Evolutionary conservation across 441 rosid species (phyloP).

Genomic region (Erodium chrysanthum): DNA sequence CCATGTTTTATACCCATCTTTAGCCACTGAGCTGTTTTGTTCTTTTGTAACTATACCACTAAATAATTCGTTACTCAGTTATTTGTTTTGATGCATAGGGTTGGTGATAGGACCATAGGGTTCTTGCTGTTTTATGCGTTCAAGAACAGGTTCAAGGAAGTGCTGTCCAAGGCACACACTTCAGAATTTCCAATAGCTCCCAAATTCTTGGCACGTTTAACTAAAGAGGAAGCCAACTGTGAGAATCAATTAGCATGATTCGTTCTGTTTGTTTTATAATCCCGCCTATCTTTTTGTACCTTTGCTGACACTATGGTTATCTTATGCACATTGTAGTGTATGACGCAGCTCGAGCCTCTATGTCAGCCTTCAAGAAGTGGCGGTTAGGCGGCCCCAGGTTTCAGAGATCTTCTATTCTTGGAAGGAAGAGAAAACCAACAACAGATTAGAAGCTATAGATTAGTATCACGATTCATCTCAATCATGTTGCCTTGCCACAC

Average conservation of each 20-base stretch:
- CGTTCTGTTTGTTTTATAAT: background rate
- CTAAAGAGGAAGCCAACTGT: constrained; percentile 58
- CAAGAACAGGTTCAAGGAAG: constrained; percentile 59
- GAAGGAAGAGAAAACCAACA: constrained; percentile 52
- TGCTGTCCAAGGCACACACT: constrained; percentile 64
- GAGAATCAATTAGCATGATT: constrained; percentile 21
- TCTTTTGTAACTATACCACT: too few species aligned
- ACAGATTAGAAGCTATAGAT: constrained; percentile 20
- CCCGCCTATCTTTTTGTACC: background rate
- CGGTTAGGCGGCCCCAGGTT: constrained; percentile 62
- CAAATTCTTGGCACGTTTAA: constrained; percentile 37
- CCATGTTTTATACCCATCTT: too few species aligned
- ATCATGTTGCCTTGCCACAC: background rate
- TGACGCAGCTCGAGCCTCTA: constrained; percentile 58
- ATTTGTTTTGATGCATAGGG: constrained; percentile 28
- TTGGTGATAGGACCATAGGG: constrained; percentile 57
- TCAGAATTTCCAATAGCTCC: constrained; percentile 48
- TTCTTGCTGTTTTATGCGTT: constrained; percentile 60
- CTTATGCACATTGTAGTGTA: constrained; percentile 33
- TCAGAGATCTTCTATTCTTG: constrained; percentile 53
- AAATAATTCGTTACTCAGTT: background rate
- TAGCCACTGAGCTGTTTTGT: too few species aligned
- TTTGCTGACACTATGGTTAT: background rate
- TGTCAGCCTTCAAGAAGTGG: constrained; percentile 62
- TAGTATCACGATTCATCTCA: constrained; percentile 1